Conservation (phyloP, 495 filamentous ascomycete species). For the Antarctomyces pellizariae region DNA sequence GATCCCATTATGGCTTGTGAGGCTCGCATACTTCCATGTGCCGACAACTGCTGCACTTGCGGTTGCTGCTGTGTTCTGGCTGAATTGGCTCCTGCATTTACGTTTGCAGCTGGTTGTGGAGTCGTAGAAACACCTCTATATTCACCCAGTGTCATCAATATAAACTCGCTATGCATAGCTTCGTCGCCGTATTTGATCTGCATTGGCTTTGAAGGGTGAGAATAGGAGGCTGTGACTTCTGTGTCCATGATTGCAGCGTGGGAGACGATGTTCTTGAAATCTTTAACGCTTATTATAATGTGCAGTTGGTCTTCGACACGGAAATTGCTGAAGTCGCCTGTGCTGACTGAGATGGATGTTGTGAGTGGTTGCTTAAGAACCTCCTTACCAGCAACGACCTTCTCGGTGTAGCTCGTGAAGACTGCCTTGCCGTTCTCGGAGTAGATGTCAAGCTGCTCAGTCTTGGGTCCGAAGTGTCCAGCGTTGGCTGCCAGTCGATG, state of each 20-base stretch:
- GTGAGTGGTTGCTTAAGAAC: conserved; percentile 84
- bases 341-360: conserved; percentile 72
- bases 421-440: conserved; percentile 42
- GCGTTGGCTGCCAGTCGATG: conserved; percentile 58
- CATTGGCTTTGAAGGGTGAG: conserved; percentile 56
- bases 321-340: conserved; percentile 68
- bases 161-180: conserved; percentile 66
- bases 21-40: no score
- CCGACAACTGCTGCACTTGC: no score
- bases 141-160: conserved; percentile 86
- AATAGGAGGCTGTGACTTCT: conserved; percentile 53
- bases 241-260: conserved; percentile 62
- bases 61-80: conserved; percentile 6
- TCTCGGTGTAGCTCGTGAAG: conserved; percentile 92
- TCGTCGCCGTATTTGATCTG: conserved; percentile 54
- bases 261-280: conserved; percentile 72
- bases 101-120: conserved; percentile 12
- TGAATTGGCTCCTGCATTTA: conserved; percentile 8
- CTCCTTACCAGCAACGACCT: conserved; percentile 64
- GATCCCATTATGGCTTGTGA: no score
- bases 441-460: conserved; percentile 79
- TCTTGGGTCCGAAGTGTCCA: conserved; percentile 75
- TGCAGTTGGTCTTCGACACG: conserved; percentile 54
- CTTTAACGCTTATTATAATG: conserved; percentile 76
- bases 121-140: conserved; percentile 16